Base-by-base conservation (phyloP, 306 rosid species). In the Dicorynia guianensis region DNA sequence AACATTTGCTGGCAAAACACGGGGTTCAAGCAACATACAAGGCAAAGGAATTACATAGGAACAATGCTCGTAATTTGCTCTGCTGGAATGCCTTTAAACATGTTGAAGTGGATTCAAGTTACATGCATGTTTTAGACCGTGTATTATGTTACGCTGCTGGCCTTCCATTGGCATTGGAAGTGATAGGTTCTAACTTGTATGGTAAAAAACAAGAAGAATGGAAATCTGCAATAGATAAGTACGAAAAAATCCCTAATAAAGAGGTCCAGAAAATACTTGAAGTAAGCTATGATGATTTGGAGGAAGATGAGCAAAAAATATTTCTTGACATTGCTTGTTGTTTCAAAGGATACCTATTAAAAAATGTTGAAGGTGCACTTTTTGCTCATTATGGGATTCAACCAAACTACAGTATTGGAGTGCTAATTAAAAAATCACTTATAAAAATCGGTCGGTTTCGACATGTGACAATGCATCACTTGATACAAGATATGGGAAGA, bases 251-350 rank as follows among this genome's bases (percentile, higher is more conserved):
- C 13, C 44, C 67, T 0, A 7, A 30, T 1, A 13, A 15, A 18
- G 10, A 64, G 11, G 4, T 64, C 4, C 53, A 1, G 7, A 0
- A 42, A 7, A 9, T 64, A 1, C 69, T 64, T 6, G 18, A 17
- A 42, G 30, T 19, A 17, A 40, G 69, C 36, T 64, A 17, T 64
- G 69, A 64, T 42, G 13, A 8, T 17, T 40, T 64, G 53, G 38
- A 64, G 1, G n/a, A 42, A 5, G 2, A 40, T 11, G 36, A 64
- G 36, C 10, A 64, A 5, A 15, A 40, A 17, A 17, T 64, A 42
- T 64, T 64, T 9, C 53, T 42, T 40, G 53, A 64, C 6, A 18
- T 64, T 40, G 69, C 69, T 6, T 64, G 53, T 10, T 64, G 17
- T 8, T 40, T 42, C 17, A 64, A 42, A 4, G 36, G 36, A 1